Conservation (phyloP, 352 stramenopile species). For the Phytophthora palmivora region DNA sequence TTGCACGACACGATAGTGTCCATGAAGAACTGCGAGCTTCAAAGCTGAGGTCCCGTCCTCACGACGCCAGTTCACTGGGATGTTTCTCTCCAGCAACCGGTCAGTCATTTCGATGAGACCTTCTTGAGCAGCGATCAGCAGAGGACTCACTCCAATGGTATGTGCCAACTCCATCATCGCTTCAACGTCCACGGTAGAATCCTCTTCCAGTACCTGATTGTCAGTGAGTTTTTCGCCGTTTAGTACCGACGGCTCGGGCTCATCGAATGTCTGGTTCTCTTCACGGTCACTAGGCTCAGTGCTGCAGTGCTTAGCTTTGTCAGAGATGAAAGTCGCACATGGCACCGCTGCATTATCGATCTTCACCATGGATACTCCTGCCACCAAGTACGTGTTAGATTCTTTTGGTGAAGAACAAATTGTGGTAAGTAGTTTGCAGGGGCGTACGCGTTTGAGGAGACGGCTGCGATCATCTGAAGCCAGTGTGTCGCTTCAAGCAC, state of each 20-base stretch:
- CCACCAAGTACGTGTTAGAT: too few relatives aligned
- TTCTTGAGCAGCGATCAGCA: conserved; percentile 34
- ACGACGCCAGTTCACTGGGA: conserved; percentile 21
- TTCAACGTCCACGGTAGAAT: conserved; percentile 13
- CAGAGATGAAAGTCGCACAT: conserved; percentile 17
- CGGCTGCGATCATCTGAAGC: too few relatives aligned
- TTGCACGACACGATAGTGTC: conserved; percentile 18
- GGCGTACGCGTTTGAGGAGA: too few relatives aligned
- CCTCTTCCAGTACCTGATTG: conserved; percentile 19
- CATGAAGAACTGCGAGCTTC: conserved; percentile 29
- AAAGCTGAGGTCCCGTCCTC: conserved; percentile 29
- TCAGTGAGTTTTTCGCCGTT: conserved; percentile 7
- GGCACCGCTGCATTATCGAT: conserved; percentile 2
- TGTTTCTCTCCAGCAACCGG: conserved; percentile 29
- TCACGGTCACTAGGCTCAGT: conserved; percentile 2
- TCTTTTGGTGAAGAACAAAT: too few relatives aligned
- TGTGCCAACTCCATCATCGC: conserved; percentile 20
- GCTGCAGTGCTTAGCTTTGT: not conserved
- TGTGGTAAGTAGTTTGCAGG: too few relatives aligned
- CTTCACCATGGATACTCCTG: conserved; percentile 16
- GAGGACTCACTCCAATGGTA: conserved; percentile 26
- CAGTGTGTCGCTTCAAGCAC: too few relatives aligned
- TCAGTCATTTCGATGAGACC: conserved; percentile 22
- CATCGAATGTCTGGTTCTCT: conserved; percentile 1
- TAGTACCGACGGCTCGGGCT: conserved; percentile 1